phyloP scores from a whole-genome alignment of 2,329 filamentous ascomycete genomes.

The Aspergillus puulaauensis region DNA sequence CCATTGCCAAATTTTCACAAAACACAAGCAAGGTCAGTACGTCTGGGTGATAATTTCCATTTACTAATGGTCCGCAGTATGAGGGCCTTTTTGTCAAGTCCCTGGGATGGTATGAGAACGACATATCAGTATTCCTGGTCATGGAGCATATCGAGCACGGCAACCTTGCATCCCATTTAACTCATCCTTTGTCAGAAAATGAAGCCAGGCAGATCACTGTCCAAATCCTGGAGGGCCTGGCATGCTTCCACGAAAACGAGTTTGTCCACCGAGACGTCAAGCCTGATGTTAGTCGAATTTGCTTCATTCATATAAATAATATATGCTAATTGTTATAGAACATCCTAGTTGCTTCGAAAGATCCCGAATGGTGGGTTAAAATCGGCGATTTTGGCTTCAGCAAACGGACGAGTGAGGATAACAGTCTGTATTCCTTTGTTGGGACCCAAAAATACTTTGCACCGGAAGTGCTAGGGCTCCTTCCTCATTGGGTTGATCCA shows the following conservation, averaged over 20 bases:
- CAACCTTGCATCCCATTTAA: not conserved
- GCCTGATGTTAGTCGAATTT: not conserved
- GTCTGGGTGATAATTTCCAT: not conserved
- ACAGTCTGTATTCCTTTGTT: not conserved
- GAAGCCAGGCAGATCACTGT: not conserved
- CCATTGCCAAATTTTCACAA: not conserved
- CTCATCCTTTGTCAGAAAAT: not conserved
- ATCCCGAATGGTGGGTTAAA: conserved; percentile 1
- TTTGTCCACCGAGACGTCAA: conserved; percentile 3
- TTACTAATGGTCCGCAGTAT: not conserved
- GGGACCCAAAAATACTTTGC: not conserved
- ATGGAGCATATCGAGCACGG: conserved; percentile 3
- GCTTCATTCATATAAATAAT: no score
- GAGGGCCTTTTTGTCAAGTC: not conserved
- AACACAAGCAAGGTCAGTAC: not conserved
- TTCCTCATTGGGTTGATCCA: not conserved
- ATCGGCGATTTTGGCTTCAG: conserved; percentile 4
- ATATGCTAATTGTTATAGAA: not conserved
- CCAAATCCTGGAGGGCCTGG: not conserved
- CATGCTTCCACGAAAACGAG: not conserved
- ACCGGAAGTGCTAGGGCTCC: not conserved
- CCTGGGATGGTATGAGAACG: not conserved
- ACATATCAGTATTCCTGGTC: not conserved
- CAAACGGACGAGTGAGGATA: not conserved
- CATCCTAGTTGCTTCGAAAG: not conserved